A percentile compares a stretch with the other conserved stretches of the same genome.
These are phyloP conservation scores for Blastomyces percursus DNA, from an alignment of 2,329 filamentous ascomycete genomes.

Conservation along the genomic window DNA sequence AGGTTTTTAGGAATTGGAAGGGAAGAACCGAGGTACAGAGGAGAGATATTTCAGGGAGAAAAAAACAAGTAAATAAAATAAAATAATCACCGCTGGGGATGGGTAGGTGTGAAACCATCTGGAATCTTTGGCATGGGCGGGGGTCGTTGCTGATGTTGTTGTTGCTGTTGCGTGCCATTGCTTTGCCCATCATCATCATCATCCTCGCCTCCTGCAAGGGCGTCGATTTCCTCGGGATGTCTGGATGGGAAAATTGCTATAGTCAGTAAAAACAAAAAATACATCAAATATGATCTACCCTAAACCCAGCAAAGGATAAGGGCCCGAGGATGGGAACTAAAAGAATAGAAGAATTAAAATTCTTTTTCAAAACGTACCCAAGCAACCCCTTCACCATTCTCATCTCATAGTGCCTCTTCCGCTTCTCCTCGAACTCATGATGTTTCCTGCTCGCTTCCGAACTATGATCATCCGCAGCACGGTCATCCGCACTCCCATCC, in stretches of 20 bases:
- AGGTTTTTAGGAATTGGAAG: neutral
- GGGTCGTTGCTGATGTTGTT: conserved; percentile 9
- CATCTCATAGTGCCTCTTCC: conserved; percentile 99
- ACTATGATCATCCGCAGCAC: conserved; percentile 35
- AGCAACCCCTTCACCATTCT: conserved; percentile 80
- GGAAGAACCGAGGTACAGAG: neutral
- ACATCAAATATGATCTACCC: conserved; percentile 7
- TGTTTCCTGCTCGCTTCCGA: conserved; percentile 82
- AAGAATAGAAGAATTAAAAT: neutral
- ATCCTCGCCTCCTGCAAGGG: conserved; percentile 49
- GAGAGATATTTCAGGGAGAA: too few relatives aligned
- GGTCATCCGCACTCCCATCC: conserved; percentile 24
- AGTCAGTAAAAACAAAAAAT: neutral
- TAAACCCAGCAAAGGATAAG: neutral
- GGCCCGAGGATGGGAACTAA: neutral
- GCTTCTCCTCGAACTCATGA: conserved; percentile 74
- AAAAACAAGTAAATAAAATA: neutral
- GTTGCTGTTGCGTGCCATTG: neutral
- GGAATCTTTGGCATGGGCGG: conserved; percentile 28
- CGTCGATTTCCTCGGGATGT: conserved; percentile 56
- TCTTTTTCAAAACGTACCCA: conserved; percentile 46
- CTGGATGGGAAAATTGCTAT: conserved; percentile 15
- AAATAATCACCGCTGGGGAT: neutral
- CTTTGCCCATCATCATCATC: conserved; percentile 9
- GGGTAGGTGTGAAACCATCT: conserved; percentile 19